Evolutionary conservation across 2,329 filamentous ascomycete species (phyloP), one percentile per base, ranked within the genome.

Genomic region (Lachnellula subtilissima): DNA sequence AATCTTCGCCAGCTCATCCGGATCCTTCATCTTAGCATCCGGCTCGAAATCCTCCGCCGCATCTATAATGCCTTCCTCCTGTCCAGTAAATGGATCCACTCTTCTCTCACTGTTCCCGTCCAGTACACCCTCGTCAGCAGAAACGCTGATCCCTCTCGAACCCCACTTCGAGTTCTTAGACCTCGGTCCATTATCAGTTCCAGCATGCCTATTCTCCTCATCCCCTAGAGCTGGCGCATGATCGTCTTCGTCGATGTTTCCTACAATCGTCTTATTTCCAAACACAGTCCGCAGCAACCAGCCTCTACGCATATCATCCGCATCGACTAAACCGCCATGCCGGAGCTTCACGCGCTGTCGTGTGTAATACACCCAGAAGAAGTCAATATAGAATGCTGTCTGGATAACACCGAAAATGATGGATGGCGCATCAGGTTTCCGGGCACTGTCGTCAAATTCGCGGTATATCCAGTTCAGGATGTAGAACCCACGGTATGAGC

Each of bases 321-420:
- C 87, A 69, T 97, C 93, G 14, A 97, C 90, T 17, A 97, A 80
- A 6, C 91, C 90, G 46, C 93, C 93, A 63, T 84, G 86, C 59
- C 93, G 83, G 15, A 97, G 85, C 85, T 97, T 97, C 68, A 97
- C 91, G 55, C 92, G 84, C 76, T 97, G 93, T 61, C 93, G 83
- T 11, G 88, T 89, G 76, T 89, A 97, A 78, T 97, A 97, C 1
- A 97, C 91, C 91, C 92, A 97, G 37, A 91, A 91, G 70, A 97
- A 97, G 73, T 97, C 93, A 64, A 92, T 71, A 72, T 97, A 97
- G 45, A 97, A 83, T 1, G 88, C 85, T 0, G 91, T 97, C 75
- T 97, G 93, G 25, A 97, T 78, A 57, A 95, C 76, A 54, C 93
- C 93, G 67, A 96, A 97, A 59, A 95, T 82, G 69, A 94, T 83